Percentiles rank a stretch among this genome's conserved stretches.
These are phyloP conservation scores for Fusarium mexicanum DNA, from an alignment of 2,329 filamentous ascomycete genomes.

Conservation along the genomic window DNA sequence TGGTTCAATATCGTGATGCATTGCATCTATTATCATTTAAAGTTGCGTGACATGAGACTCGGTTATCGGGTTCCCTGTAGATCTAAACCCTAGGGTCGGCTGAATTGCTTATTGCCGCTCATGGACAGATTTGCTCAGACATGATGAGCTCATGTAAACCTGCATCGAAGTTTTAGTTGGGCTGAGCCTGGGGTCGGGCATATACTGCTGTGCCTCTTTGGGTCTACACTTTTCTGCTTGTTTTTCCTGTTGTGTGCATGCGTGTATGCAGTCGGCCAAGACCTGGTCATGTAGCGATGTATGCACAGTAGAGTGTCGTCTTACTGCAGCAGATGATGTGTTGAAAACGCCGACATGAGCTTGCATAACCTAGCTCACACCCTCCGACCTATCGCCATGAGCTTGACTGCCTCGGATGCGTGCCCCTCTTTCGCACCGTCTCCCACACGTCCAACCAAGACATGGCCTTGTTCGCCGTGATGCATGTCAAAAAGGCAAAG, in stretches of 20 bases:
- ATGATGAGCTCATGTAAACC: conserved; percentile 10
- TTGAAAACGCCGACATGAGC: conserved; percentile 27
- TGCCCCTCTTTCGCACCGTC: conserved; percentile 28
- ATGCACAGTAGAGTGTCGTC: conserved; percentile 17
- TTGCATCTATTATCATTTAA: neutral
- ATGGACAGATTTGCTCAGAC: conserved; percentile 2
- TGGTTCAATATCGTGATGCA: conserved; percentile 32
- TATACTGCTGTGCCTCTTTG: conserved; percentile 17
- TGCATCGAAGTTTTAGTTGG: conserved; percentile 23
- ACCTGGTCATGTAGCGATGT: conserved; percentile 2
- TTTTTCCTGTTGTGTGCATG: conserved; percentile 23
- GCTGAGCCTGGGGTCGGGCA: conserved; percentile 39
- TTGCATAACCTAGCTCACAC: conserved; percentile 21
- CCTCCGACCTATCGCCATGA: conserved; percentile 30
- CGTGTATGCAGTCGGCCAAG: conserved; percentile 19
- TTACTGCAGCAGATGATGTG: conserved; percentile 36
- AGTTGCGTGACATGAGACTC: conserved; percentile 21
- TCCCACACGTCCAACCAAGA: conserved; percentile 3
- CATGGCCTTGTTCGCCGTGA: neutral
- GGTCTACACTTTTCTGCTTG: conserved; percentile 20
- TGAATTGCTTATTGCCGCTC: conserved; percentile 22
- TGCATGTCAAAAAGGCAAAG: neutral
- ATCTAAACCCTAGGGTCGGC: conserved; percentile 11
- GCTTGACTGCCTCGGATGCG: conserved; percentile 7
- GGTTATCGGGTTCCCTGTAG: conserved; percentile 27